A percentile compares a stretch with the other conserved stretches of the same genome.
Conservation (phyloP, 2,329 filamentous ascomycete genomes). For the Beauveria sp. region DNA sequence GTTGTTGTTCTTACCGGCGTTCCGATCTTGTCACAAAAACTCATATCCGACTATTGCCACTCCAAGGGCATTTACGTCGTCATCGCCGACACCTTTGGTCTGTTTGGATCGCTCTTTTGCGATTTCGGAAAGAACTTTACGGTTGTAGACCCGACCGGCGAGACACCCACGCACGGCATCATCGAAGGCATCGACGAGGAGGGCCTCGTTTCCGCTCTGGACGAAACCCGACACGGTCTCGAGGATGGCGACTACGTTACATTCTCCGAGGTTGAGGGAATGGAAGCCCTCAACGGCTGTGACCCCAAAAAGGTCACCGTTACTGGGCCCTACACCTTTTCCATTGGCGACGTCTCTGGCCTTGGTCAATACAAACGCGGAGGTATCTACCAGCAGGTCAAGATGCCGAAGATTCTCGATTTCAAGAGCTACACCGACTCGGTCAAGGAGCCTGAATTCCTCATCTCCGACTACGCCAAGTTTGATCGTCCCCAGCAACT, state of each 20-base stretch:
- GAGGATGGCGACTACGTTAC: slow-evolving; percentile 96
- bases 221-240: slow-evolving; percentile 89
- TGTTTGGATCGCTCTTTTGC: slow-evolving; percentile 94
- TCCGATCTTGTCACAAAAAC: slow-evolving; percentile 69
- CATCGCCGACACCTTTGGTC: slow-evolving; percentile 79
- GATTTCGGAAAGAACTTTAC: slow-evolving; percentile 95
- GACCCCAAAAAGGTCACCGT: slow-evolving; percentile 87
- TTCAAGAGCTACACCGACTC: slow-evolving; percentile 77
- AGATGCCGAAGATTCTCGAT: slow-evolving; percentile 91
- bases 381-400: slow-evolving; percentile 89
- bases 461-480: slow-evolving; percentile 95
- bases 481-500: slow-evolving; percentile 91
- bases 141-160: slow-evolving; percentile 81
- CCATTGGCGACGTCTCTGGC: slow-evolving; percentile 84
- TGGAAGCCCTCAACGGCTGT: slow-evolving; percentile 77
- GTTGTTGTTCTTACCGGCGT: slow-evolving; percentile 85
- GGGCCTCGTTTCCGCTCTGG: slow-evolving; percentile 83
- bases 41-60: slow-evolving; percentile 89
- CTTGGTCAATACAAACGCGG: slow-evolving; percentile 82
- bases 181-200: slow-evolving; percentile 84
- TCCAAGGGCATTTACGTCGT: slow-evolving; percentile 87
- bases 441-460: slow-evolving; percentile 77
- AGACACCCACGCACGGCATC: slow-evolving; percentile 80
- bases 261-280: slow-evolving; percentile 85
- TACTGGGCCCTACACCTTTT: slow-evolving; percentile 95